phyloP scores from a whole-genome alignment of 257 asterid genomes.

The Parsonsia alboflavescens region DNA sequence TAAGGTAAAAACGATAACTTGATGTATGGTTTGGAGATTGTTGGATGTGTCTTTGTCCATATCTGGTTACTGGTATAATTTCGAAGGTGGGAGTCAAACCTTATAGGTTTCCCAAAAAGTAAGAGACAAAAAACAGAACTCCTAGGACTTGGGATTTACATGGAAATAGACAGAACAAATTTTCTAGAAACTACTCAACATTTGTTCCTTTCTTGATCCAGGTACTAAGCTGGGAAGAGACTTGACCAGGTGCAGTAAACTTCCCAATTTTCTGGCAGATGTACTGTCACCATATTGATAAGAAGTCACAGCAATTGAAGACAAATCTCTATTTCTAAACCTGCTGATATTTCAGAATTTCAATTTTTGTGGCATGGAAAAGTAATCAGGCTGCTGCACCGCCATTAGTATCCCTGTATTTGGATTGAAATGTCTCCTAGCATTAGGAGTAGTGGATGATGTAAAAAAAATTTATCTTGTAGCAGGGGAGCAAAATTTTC shows the following conservation, averaged over 20 bases:
- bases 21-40: background rate
- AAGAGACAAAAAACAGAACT: background rate
- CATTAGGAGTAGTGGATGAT: background rate
- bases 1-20: too few relatives aligned
- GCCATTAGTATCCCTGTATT: background rate
- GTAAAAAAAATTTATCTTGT: background rate
- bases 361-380: background rate
- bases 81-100: background rate
- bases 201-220: constrained; percentile 15
- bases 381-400: background rate
- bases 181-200: background rate
- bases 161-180: background rate
- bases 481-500: background rate
- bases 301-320: background rate
- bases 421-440: background rate
- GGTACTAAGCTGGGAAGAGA: background rate
- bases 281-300: background rate
- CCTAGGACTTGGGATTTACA: background rate
- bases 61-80: background rate
- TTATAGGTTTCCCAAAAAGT: background rate
- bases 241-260: background rate
- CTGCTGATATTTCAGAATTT: background rate
- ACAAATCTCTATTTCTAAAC: background rate
- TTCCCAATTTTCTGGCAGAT: background rate
- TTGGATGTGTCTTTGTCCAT: background rate